A percentile compares a stretch with the other conserved stretches of the same genome.
These are phyloP conservation scores for Neonectria neomacrospora DNA, from an alignment of 2,329 filamentous ascomycete genomes.

Conservation along the genomic window DNA sequence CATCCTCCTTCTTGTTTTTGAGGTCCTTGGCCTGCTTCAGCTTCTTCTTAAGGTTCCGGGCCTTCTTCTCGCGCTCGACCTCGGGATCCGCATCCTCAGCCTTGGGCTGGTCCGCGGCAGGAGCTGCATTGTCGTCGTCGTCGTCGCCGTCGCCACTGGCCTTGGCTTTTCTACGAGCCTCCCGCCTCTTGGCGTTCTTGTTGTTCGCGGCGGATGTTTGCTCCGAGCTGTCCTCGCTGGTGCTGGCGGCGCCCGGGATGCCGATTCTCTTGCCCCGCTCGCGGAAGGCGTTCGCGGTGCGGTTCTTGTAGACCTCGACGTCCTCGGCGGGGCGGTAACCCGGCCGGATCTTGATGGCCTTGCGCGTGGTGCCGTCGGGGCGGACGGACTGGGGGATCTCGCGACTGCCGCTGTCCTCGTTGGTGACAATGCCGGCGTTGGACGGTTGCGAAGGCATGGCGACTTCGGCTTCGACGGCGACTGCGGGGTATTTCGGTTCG, in stretches of 20 bases:
- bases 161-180: conserved; percentile 67
- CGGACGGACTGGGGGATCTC: conserved; percentile 90
- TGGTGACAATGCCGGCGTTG: conserved; percentile 80
- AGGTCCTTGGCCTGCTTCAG: conserved; percentile 92
- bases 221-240: conserved; percentile 61
- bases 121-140: conserved; percentile 64
- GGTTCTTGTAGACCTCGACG: conserved; percentile 95
- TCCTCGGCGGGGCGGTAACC: conserved; percentile 96
- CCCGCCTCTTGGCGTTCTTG: conserved; percentile 86
- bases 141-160: conserved; percentile 70
- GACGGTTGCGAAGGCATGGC: conserved; percentile 63
- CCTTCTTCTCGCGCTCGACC: conserved; percentile 90
- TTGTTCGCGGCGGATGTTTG: conserved; percentile 67
- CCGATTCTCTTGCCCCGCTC: conserved; percentile 71
- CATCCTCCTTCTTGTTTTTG: conserved; percentile 89
- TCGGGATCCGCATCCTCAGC: conserved; percentile 70
- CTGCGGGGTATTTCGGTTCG: conserved; percentile 30
- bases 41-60: conserved; percentile 91
- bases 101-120: conserved; percentile 34
- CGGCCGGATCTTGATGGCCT: conserved; percentile 92
- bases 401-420: conserved; percentile 80
- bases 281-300: conserved; percentile 86
- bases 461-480: conserved; percentile 11
- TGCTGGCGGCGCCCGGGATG: conserved; percentile 78
- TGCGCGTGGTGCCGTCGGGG: conserved; percentile 89